Evolutionary conservation across 805 yeast genomes (phyloP), one percentile per base, ranked within the genome.

Genomic region (Metschnikowia drakensbergensis): DNA sequence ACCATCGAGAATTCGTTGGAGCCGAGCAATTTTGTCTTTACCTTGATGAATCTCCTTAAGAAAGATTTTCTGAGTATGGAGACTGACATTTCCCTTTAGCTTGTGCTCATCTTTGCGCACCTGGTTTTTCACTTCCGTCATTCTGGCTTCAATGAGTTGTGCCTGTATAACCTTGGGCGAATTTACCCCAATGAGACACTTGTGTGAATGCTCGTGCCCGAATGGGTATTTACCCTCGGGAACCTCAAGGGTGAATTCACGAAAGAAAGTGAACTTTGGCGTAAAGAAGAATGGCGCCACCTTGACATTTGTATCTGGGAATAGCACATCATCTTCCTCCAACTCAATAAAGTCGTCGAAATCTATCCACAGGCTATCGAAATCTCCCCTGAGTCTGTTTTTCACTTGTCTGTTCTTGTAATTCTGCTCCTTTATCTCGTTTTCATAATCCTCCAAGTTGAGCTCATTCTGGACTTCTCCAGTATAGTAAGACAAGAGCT

Each of bases 301-400:
- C 39, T 67, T 67, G 10, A 80, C 65, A 28, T 65, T 65, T 1
- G 82, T 83, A 33, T 69, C 44, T 54, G 70, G 51, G 60, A 69
- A 64, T 4, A 69, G 62, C 1, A 71, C 55, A 4, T 78, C 74
- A 8, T 72, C 61, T 42, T 74, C 68, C 50, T 85, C 87, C 37
- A 89, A 60, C 56, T 90, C 97, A 8, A 79, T 69, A 56, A 79
- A 90, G 61, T 90, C 97, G 49, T 86, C 85, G 23, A 72, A 66
- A 58, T 89, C 95, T 42, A 80, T 71, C 97, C 97, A 90, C 54
- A 70, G 61, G 34, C 56, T 57, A 48, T 69, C 71, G 11, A 57
- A 58, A 13, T 66, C 70, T 33, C 54, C 60, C 5, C 55, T 56
- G 7, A 39, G 5, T 3, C 30, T 26, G 22, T 47, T 25, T 4